Conservation (phyloP, 2,329 filamentous ascomycete species). For the Dactylellina sp. region DNA sequence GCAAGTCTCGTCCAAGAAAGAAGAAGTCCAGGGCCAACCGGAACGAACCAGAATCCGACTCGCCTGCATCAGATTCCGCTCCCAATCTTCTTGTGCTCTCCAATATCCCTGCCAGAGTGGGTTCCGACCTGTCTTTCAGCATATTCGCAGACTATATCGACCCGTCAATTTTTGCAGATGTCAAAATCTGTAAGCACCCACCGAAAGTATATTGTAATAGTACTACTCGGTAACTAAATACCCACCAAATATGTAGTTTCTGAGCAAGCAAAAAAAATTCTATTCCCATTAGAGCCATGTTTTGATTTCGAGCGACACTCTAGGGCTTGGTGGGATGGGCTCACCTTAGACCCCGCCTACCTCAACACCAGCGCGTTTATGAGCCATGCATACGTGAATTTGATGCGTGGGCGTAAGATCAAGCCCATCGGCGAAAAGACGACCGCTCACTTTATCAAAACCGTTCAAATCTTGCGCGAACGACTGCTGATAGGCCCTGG, state of each 20-base stretch:
- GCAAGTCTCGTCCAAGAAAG: slow-evolving; percentile 58
- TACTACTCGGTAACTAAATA: too few species aligned
- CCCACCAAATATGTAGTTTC: slow-evolving; percentile 59
- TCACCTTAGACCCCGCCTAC: slow-evolving; percentile 63
- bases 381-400: slow-evolving; percentile 62
- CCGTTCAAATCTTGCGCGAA: slow-evolving; percentile 62
- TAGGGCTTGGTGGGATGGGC: slow-evolving; percentile 61
- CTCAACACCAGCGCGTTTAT: slow-evolving; percentile 63
- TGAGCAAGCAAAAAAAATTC: slow-evolving; percentile 61
- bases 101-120: slow-evolving; percentile 38
- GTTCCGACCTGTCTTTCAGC: slow-evolving; percentile 59
- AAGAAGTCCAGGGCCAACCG: slow-evolving; percentile 20
- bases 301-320: slow-evolving; percentile 61
- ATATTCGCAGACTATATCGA: slow-evolving; percentile 61
- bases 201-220: too few species aligned
- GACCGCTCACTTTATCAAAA: slow-evolving; percentile 60
- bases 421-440: slow-evolving; percentile 26
- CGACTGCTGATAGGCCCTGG: slow-evolving; percentile 60
- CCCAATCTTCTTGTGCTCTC: too few species aligned
- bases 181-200: slow-evolving; percentile 61
- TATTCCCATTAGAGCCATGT: slow-evolving; percentile 63
- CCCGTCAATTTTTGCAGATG: slow-evolving; percentile 57
- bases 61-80: background rate
- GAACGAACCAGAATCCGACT: background rate
- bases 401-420: slow-evolving; percentile 52